Percentiles rank a stretch among this genome's conserved stretches.
These are phyloP conservation scores for Madurella fahalii DNA, from an alignment of 2,329 filamentous ascomycete genomes.

Conservation along the genomic window DNA sequence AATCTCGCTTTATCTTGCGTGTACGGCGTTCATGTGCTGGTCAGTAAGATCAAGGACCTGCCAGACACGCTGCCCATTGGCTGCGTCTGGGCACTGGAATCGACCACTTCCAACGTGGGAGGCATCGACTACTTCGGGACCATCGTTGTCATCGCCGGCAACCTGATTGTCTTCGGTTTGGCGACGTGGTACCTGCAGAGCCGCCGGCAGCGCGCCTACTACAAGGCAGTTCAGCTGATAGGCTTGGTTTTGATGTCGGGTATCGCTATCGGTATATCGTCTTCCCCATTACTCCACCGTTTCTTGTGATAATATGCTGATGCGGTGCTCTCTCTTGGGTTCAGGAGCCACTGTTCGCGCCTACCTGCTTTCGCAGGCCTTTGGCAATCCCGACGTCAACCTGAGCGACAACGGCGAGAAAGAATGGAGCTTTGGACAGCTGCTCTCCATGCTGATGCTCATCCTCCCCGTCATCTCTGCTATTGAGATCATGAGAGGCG, in stretches of 20 bases:
- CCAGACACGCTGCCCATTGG: constrained; percentile 51
- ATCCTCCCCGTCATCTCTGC: constrained; percentile 56
- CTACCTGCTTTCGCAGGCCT: constrained; percentile 56
- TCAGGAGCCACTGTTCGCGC: constrained; percentile 51
- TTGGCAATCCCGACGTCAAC: constrained; percentile 48
- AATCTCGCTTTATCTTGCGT: constrained; percentile 57
- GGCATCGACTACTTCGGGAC: constrained; percentile 55
- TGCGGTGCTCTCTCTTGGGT: neutral
- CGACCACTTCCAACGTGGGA: constrained; percentile 26
- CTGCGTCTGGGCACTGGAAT: constrained; percentile 53
- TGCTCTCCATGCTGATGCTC: constrained; percentile 56
- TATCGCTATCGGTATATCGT: constrained; percentile 47
- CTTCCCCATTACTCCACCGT: neutral
- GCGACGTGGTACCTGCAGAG: constrained; percentile 63
- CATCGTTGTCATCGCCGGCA: constrained; percentile 56
- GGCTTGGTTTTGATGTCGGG: constrained; percentile 53
- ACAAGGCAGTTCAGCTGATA: constrained; percentile 49
- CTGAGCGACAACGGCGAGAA: constrained; percentile 52
- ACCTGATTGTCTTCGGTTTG: constrained; percentile 54
- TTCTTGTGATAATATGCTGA: neutral
- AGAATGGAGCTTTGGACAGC: constrained; percentile 60
- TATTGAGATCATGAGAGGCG: constrained; percentile 48
- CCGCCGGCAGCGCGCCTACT: constrained; percentile 46
- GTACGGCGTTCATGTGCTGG: constrained; percentile 54
- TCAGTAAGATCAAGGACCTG: constrained; percentile 50